Percentiles rank a stretch among this genome's conserved stretches.
These are phyloP conservation scores for Pichia sp. DNA, from an alignment of 1,139 yeast species.

Conservation along the genomic window DNA sequence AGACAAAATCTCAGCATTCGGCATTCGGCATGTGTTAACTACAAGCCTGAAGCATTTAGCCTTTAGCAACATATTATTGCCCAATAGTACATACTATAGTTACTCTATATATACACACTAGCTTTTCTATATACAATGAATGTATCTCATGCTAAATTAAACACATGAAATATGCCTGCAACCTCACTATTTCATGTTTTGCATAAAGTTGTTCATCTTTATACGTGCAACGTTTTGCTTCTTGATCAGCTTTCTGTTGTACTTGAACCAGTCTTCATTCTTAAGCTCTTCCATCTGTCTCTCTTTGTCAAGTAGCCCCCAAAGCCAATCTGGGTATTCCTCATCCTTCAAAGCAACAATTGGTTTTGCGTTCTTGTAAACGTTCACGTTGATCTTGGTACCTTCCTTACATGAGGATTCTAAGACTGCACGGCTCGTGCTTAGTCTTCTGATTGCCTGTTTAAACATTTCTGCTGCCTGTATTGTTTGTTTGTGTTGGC, in stretches of 20 bases:
- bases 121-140: too few species aligned
- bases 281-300: constrained; percentile 47
- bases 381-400: constrained; percentile 68
- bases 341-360: constrained; percentile 85
- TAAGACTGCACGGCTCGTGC: constrained; percentile 18
- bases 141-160: too few species aligned
- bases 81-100: too few species aligned
- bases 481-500: too few species aligned
- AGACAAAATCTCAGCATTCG: too few species aligned
- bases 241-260: constrained; percentile 65
- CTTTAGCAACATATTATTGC: too few species aligned
- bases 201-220: constrained; percentile 71
- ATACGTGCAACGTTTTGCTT: constrained; percentile 61
- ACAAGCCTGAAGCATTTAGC: too few species aligned
- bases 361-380: constrained; percentile 73
- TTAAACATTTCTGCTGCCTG: constrained; percentile 7
- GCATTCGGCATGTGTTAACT: too few species aligned
- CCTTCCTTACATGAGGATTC: constrained; percentile 61
- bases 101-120: too few species aligned
- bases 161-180: background rate
- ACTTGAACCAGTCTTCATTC: constrained; percentile 49
- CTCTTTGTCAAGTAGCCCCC: constrained; percentile 73
- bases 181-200: constrained; percentile 29
- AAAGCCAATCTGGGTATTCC: constrained; percentile 93
- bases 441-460: constrained; percentile 16